Base-by-base conservation (phyloP, 345 rosid genomes). In the Trapa bicornis region DNA sequence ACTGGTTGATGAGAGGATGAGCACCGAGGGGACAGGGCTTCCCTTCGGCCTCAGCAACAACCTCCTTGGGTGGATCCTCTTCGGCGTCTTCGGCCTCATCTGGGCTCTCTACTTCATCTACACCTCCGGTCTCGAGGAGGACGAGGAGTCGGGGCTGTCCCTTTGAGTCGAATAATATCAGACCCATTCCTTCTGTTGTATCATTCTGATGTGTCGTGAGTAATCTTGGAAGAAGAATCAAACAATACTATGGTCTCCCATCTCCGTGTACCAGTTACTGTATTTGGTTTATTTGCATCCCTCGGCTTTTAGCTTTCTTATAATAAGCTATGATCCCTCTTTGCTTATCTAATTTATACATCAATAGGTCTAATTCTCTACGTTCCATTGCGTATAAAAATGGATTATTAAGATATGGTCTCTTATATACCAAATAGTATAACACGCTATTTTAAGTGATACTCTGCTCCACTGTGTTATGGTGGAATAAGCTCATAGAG, bases 11-110 rank as follows among this genome's bases (percentile, higher is more conserved):
- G 99, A 94, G 37, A 94, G 99, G 71, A 43, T 94, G 91, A 70
- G 66, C n/a, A 94, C 97, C 0, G 97, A 94, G 80, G 99, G 99
- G 70, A 94, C 92, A 2, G 95, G 97, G 13, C 89, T 90, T 36
- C 95, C 97, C 2, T 87, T 94, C 52, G 97, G 99, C 0, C 72
- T 93, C 50, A 93, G 98, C 88, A 93, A 90, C 92, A 93, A 90
- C 75, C 87, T 94, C 47, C 92, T 90, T 65, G 97, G 80, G 16
- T 94, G 99, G 99, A 86, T 94, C 76, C 80, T 94, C 69, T 68
- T 90, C 29, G 99, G 88, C 22, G 89, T 93, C 33, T 93, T 93
- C 39, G 91, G 83, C 70, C 77, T 93, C 70, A 86, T 93, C 63
- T 93, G 98, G 97, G 33, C 92, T 35, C 78, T 93, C 75, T 93